These are phyloP conservation scores for Crithidia expoeki DNA, from an alignment of 208 protist species.

Conservation along the genomic window DNA sequence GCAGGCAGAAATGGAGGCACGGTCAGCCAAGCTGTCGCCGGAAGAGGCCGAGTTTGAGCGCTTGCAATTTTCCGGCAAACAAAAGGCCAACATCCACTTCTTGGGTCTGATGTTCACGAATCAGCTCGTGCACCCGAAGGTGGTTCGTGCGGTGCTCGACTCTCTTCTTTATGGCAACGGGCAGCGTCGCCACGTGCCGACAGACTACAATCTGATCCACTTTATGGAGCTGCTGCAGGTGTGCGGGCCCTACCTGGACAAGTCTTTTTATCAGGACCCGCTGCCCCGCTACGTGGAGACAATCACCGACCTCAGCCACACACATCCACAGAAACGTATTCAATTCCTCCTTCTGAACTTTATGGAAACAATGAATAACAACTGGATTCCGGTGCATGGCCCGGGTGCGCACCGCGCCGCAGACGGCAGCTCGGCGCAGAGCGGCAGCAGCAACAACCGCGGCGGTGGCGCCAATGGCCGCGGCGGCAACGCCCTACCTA, in stretches of 20 bases:
- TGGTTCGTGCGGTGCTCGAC: constrained; percentile 72
- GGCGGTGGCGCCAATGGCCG: not conserved
- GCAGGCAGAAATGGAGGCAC: constrained; percentile 49
- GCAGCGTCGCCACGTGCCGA: constrained; percentile 56
- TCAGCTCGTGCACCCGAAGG: constrained; percentile 58
- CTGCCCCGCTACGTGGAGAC: constrained; percentile 51
- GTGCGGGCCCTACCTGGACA: constrained; percentile 63
- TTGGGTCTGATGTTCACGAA: constrained; percentile 77
- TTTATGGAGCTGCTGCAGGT: constrained; percentile 87
- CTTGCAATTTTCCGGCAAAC: constrained; percentile 67
- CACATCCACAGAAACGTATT: constrained; percentile 71
- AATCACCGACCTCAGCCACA: constrained; percentile 56
- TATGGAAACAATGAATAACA: constrained; percentile 82
- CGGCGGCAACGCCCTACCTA: not conserved
- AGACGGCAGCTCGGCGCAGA: not conserved
- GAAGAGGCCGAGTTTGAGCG: constrained; percentile 71
- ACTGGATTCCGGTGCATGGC: constrained; percentile 76
- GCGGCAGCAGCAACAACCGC: not conserved
- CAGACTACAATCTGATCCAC: constrained; percentile 74
- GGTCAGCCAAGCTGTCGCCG: constrained; percentile 44
- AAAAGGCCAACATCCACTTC: constrained; percentile 89
- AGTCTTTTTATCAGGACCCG: constrained; percentile 43
- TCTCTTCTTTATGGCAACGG: constrained; percentile 73
- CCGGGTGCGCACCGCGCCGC: constrained; percentile 25
- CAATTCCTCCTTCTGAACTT: constrained; percentile 79